Percentiles rank a stretch among this genome's conserved stretches.
These are phyloP conservation scores for Aspergillus hortae DNA, from an alignment of 2,329 filamentous ascomycete species.

Conservation along the genomic window DNA sequence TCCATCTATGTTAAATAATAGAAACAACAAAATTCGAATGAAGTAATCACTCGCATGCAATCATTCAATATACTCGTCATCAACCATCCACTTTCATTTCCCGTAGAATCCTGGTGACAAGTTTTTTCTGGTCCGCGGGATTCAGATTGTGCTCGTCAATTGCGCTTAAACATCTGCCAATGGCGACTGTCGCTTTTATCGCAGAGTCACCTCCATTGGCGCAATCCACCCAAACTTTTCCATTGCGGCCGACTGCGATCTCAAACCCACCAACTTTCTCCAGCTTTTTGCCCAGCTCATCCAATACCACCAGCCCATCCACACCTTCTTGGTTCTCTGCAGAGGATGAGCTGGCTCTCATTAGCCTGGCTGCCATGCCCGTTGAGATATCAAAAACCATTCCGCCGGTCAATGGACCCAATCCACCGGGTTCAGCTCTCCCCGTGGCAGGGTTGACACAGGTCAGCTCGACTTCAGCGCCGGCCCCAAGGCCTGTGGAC, in stretches of 20 bases:
- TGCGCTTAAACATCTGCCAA: slow-evolving; percentile 73
- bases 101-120: slow-evolving; percentile 41
- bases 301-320: slow-evolving; percentile 68
- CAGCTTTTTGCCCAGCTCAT: slow-evolving; percentile 76
- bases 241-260: slow-evolving; percentile 89
- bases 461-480: slow-evolving; percentile 86
- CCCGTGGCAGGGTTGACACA: slow-evolving; percentile 84
- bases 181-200: slow-evolving; percentile 67
- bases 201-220: slow-evolving; percentile 51
- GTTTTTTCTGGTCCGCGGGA: slow-evolving; percentile 44
- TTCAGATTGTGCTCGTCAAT: slow-evolving; percentile 62
- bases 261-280: slow-evolving; percentile 66
- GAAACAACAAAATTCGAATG: no score
- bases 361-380: slow-evolving; percentile 74
- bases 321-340: slow-evolving; percentile 42
- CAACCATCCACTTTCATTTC: slow-evolving; percentile 37
- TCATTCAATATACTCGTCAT: slow-evolving; percentile 1
- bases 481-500: slow-evolving; percentile 71
- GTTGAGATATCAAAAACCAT: slow-evolving; percentile 81
- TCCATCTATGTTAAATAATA: no score
- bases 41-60: no score
- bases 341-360: slow-evolving; percentile 41
- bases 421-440: slow-evolving; percentile 79
- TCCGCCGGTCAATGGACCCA: slow-evolving; percentile 78
- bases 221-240: slow-evolving; percentile 85